Base-by-base conservation (phyloP, 495 filamentous ascomycete species). In the Talaromyces wortmannii region DNA sequence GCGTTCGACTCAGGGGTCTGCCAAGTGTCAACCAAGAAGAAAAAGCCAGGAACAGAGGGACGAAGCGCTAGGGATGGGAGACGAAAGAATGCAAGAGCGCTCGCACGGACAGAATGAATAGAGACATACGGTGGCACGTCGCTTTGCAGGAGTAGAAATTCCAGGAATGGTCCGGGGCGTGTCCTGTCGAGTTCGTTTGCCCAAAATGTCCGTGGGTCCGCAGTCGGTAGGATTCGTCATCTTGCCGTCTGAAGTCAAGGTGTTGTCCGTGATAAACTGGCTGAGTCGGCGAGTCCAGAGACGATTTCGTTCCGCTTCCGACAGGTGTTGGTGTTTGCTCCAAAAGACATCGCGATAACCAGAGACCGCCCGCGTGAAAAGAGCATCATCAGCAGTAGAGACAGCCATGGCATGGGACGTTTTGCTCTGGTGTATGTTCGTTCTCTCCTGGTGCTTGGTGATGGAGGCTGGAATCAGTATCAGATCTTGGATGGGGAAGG, bases 81-180 rank as follows among this genome's bases (percentile, higher is more conserved):
- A 57, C 55, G 56, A 56, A 52, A 57, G 33, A 51, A 57, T 57
- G 53, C 55, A 59, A 48, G 56, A 68, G 59, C 58, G 56, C 53
- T 55, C 58, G 55, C 57, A 62, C 61, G 59, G 64, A 57, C 56
- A 56, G 52, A 59, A 57, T 54, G 55, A 57, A 61, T 57, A 57
- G 55, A 70, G 64, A 74, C 74, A 64, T 77, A 77, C 74, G 71
- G 71, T 77, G 69, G 72, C 74, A 72, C 71, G 70, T 63, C 74
- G 73, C 68, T 77, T 77, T 55, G 71, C 68, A 60, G 62, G 63
- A 10, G 52, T 31, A 32, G 73, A 71, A 59, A 67, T 64, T 67
- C 70, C 71, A 71, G 65, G 61, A 58, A 57, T 63, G 43, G 71
- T 77, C 64, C 72, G 68, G 23, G 72, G 74, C 51, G 65, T 73